Evolutionary conservation across 805 yeast species (phyloP), one percentile per base, ranked within the genome.

Genomic region (Pichia nanzhaoensis): DNA sequence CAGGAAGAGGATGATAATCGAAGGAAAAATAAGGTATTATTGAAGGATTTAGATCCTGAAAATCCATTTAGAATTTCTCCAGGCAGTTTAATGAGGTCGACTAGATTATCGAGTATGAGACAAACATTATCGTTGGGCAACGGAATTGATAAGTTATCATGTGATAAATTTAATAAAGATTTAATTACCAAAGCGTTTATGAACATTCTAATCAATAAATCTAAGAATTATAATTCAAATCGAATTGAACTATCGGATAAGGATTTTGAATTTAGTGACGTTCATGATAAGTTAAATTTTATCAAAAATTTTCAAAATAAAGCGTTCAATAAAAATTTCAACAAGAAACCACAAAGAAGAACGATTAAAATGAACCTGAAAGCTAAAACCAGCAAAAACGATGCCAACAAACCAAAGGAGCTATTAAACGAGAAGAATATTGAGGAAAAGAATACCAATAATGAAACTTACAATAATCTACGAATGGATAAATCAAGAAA

Each of bases 91-190:
- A 69, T 80, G 58, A 73, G 83, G 55, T 69, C 90, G 13, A 74
- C 84, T 1, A 74, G 85, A 4, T 67, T 91, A 47, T 75, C 79
- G 39, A 77, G 82, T 14, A 80, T 91, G 2, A 75, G 96, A 51
- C 88, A 85, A 52, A 86, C 97, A 0, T 69, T 91, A 49, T 78
- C 85, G n/a, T 62, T 91, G 39, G 62, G 68, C 65, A 61, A 77
- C 60, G 48, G 46, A 13, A 42, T 45, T 28, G 51, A 48, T 38
- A 46, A 51, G 32, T 45, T 63, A 17, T 57, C 65, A 10, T 63
- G 65, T 36, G 67, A 63, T 48, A 53, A 59, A 33, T 54, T 60
- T 57, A 63, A 63, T 37, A 55, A 54, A 20, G 60, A 63, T 45
- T 45, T 61, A 10, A 62, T 63, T 17, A 67, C 61, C 21, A 63